Base-by-base conservation (phyloP, 2,329 filamentous ascomycete species). In the Aspergillus brasiliensis region DNA sequence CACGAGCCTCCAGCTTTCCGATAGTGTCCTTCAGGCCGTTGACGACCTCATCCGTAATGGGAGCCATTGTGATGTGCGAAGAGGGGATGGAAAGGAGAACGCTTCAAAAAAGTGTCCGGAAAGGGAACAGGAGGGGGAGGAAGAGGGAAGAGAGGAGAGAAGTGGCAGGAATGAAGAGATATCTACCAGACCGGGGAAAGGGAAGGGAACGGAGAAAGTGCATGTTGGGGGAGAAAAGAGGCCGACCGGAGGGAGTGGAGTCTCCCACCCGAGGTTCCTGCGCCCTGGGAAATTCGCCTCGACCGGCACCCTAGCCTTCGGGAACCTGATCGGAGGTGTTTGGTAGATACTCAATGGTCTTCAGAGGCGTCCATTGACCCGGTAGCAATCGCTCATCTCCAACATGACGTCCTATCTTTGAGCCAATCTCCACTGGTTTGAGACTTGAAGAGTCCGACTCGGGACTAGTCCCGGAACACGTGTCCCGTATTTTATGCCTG, bases 21-120 rank as follows among this genome's bases (percentile, higher is more conserved):
- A 98, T 88, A 73, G 92, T 86, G 81, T 89, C 86, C 82, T 93
- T 92, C 73, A 98, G 87, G 80, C 89, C 86, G 78, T 92, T 88
- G 75, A 96, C 87, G 65, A 80, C 78, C 77, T 92, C 87, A 75
- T 95, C 91, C 76, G 91, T 89, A 80, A 94, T 88, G 76, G 91
- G 90, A 79, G 92, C 91, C 93, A 97, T 97, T 84, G 84, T 19
- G 40, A 37, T 46, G 25, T 80, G 77, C 75, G 53, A 54, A 61
- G 54, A 57, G 56, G 55, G 52, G 21, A 28, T 42, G 31, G 17
- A 27, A 51, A 13, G 34, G 19, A 27, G 28, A 62, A 51, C 40
- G 37, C 56, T 59, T 62, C 47, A 56, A 53, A 49, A 49, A 63
- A 57, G 25, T 58, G 51, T 61, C 66, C 67, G 23, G 67, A 51